phyloP scores from a whole-genome alignment of 768 basidiomycete species.

The Rhizopogon vinicolor region DNA sequence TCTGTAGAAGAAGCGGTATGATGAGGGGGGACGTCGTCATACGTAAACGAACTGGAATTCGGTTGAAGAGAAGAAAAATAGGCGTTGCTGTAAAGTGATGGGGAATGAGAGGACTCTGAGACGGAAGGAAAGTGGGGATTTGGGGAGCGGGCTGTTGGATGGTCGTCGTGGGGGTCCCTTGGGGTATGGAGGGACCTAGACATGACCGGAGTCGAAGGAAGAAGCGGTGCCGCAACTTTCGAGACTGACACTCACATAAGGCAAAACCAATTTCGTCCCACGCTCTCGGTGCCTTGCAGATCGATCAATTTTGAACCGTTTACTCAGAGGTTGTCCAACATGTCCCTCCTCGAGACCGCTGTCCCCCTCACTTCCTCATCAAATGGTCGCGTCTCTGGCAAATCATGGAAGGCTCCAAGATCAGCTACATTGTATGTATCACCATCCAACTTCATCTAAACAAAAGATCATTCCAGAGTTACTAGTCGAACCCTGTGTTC shows the following conservation, averaged over 20 bases:
- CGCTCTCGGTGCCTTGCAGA: not conserved
- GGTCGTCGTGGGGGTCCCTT: constrained; percentile 39
- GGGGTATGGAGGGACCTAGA: constrained; percentile 34
- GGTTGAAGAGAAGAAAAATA: constrained; percentile 49
- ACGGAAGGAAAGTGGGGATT: constrained; percentile 48
- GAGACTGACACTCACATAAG: not conserved
- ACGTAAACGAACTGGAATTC: constrained; percentile 26
- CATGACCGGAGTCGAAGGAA: constrained; percentile 29
- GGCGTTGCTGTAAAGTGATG: constrained; percentile 62
- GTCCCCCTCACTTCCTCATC: constrained; percentile 50
- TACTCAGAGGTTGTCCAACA: no score
- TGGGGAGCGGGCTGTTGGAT: constrained; percentile 39
- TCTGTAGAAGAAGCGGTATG: constrained; percentile 19
- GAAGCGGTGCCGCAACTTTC: not conserved
- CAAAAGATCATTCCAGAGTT: not conserved
- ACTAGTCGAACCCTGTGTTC: constrained; percentile 66
- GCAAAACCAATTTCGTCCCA: not conserved
- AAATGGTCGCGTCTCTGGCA: constrained; percentile 65
- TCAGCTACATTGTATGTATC: constrained; percentile 44
- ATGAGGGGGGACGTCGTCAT: constrained; percentile 5
- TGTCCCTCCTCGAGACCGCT: not conserved
- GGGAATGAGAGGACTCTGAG: constrained; percentile 60
- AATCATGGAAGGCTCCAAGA: constrained; percentile 58
- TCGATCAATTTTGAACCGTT: no score
- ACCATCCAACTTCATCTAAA: not conserved